These are phyloP conservation scores for Phanerochaete sordida DNA, from an alignment of 768 basidiomycete genomes.

Conservation along the genomic window DNA sequence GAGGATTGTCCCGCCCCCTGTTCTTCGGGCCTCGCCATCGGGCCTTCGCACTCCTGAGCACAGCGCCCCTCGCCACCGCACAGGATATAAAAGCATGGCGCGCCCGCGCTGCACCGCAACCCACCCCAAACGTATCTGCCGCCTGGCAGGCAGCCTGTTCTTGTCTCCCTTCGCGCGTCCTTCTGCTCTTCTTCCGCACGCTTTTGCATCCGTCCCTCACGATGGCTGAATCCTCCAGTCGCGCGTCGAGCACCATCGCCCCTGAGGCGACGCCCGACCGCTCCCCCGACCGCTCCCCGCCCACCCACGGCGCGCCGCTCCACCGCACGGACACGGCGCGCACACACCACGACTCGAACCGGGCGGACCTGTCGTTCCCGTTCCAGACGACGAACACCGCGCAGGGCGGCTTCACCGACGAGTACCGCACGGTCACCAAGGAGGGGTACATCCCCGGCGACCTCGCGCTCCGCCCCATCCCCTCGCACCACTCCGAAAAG, in stretches of 20 bases:
- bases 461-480: slow-evolving; percentile 26
- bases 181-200: neutral
- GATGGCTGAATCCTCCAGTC: slow-evolving; percentile 1
- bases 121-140: neutral
- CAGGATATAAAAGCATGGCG: slow-evolving; percentile 3
- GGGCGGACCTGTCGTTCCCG: slow-evolving; percentile 27
- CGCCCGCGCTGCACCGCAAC: neutral
- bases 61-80: neutral
- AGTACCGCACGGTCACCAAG: slow-evolving; percentile 29
- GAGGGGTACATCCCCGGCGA: slow-evolving; percentile 28
- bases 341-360: slow-evolving; percentile 18
- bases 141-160: neutral
- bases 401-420: slow-evolving; percentile 29
- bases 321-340: neutral
- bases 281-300: neutral
- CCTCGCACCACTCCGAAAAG: slow-evolving; percentile 21
- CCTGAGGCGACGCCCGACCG: neutral
- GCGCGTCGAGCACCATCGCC: slow-evolving; percentile 12
- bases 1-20: slow-evolving; percentile 5
- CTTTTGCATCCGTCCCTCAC: neutral
- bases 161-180: neutral
- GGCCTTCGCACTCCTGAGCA: neutral
- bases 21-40: neutral
- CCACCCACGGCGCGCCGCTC: neutral
- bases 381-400: slow-evolving; percentile 24